Evolutionary conservation across 345 rosid species (phyloP).

Genomic region (Kandelia obovata): DNA sequence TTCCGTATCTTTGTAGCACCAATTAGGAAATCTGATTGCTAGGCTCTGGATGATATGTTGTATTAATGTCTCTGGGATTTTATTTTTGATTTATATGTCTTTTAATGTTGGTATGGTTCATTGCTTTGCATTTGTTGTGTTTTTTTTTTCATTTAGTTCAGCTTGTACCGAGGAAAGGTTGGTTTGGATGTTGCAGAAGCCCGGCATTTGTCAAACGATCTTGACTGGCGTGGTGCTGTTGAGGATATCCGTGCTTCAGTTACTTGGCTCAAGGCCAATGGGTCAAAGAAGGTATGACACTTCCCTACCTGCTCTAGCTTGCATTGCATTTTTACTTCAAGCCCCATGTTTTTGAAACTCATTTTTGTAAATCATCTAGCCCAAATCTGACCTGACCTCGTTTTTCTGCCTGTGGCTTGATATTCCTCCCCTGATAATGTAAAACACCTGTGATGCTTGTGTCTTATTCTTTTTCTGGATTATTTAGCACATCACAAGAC

Average conservation of each 20-base stretch:
- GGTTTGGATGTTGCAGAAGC: slow-evolving; percentile 94
- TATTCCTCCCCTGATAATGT: no score
- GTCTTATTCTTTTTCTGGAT: no score
- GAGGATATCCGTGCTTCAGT: slow-evolving; percentile 84
- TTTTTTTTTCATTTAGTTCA: slow-evolving; percentile 12
- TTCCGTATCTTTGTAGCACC: no score
- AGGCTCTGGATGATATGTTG: no score
- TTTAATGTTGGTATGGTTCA: neutral
- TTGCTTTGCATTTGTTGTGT: neutral
- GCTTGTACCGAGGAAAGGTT: slow-evolving; percentile 91
- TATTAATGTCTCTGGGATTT: no score
- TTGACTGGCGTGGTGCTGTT: slow-evolving; percentile 92
- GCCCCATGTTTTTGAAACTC: neutral
- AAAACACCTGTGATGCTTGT: no score
- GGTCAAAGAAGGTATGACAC: slow-evolving; percentile 66
- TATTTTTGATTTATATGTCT: no score
- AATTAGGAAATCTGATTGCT: no score
- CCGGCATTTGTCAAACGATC: slow-evolving; percentile 85
- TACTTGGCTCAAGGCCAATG: slow-evolving; percentile 82
- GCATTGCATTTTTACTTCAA: neutral
- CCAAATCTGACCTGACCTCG: no score
- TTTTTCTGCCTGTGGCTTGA: no score
- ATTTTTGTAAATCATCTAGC: no score
- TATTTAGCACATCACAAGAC: no score
- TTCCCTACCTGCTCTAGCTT: neutral